Percentiles rank a stretch among this genome's conserved stretches.
Evolutionary conservation across 139 green algal species (phyloP).

Genomic region (Chlorella vulgaris): DNA sequence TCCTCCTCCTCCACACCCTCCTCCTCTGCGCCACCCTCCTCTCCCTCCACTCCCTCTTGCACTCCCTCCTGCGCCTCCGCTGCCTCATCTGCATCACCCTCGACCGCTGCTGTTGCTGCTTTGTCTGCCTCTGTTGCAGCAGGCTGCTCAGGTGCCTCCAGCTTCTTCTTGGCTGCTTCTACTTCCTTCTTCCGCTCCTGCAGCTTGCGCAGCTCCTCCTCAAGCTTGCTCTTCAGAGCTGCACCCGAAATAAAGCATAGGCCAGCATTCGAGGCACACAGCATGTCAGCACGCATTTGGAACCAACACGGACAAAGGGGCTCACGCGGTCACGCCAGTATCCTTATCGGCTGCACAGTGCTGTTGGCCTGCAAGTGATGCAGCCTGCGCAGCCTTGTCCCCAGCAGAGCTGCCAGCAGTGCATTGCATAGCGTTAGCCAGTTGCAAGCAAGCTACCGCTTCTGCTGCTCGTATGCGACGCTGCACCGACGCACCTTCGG

Average conservation of each 20-base stretch:
- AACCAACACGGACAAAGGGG: no score
- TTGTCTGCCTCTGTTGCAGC: no score
- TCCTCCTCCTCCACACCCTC: not conserved
- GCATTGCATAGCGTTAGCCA: no score
- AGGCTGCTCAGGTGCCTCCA: constrained; percentile 14
- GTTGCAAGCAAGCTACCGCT: no score
- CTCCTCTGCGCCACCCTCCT: not conserved
- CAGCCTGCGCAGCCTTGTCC: no score
- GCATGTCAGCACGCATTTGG: no score
- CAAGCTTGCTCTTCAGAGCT: constrained; percentile 37
- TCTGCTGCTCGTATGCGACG: no score
- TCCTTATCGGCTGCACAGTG: no score
- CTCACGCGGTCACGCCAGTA: no score
- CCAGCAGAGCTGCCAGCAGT: no score
- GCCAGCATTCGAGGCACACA: not conserved
- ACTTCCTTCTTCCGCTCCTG: constrained; percentile 48
- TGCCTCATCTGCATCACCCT: not conserved
- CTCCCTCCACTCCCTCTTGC: not conserved
- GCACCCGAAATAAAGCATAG: not conserved
- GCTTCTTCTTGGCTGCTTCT: constrained; percentile 42
- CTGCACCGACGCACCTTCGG: constrained; percentile 16
- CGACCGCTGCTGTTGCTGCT: constrained; percentile 14
- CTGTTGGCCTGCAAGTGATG: no score
- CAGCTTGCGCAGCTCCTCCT: constrained; percentile 47
- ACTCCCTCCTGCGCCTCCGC: constrained; percentile 23